Evolutionary conservation across 2,329 filamentous ascomycete species (phyloP).

Genomic region (Paramyrothecium sp.): DNA sequence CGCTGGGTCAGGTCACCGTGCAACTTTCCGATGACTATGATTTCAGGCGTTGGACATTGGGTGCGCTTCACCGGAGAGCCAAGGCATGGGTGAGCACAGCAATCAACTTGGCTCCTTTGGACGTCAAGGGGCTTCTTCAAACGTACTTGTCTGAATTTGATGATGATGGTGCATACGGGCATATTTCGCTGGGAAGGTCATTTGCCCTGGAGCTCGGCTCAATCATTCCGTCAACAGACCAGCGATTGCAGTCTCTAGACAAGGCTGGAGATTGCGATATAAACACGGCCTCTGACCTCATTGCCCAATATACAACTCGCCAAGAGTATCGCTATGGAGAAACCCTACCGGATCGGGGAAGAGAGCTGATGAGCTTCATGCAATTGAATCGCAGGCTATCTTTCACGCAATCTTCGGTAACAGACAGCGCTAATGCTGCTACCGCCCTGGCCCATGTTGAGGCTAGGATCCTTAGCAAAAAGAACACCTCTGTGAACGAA

Average conservation of each 20-base stretch:
- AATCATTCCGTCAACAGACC: constrained; percentile 80
- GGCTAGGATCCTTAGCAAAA: constrained; percentile 65
- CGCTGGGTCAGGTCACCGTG: constrained; percentile 74
- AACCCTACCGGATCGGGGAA: constrained; percentile 65
- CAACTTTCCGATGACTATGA: constrained; percentile 92
- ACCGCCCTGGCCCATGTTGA: constrained; percentile 73
- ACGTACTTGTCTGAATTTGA: constrained; percentile 96
- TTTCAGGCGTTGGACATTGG: constrained; percentile 76
- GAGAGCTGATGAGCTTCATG: constrained; percentile 63
- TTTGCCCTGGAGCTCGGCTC: constrained; percentile 94
- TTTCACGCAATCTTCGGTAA: constrained; percentile 49
- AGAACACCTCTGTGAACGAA: constrained; percentile 69
- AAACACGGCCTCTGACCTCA: constrained; percentile 92
- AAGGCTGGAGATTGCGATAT: constrained; percentile 70
- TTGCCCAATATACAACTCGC: constrained; percentile 94
- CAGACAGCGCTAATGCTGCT: constrained; percentile 56
- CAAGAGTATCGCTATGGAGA: constrained; percentile 94
- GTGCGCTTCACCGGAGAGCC: constrained; percentile 73
- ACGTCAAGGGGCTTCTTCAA: constrained; percentile 92
- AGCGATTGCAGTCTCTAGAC: constrained; percentile 80
- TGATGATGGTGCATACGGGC: constrained; percentile 86
- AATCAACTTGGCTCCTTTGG: constrained; percentile 82
- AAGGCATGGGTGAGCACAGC: constrained; percentile 77
- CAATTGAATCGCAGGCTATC: constrained; percentile 51
- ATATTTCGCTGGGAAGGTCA: constrained; percentile 87